Evolutionary conservation across 2,329 filamentous ascomycete genomes (phyloP), one percentile per base, ranked within the genome.

Genomic region (Fusarium algeriense): DNA sequence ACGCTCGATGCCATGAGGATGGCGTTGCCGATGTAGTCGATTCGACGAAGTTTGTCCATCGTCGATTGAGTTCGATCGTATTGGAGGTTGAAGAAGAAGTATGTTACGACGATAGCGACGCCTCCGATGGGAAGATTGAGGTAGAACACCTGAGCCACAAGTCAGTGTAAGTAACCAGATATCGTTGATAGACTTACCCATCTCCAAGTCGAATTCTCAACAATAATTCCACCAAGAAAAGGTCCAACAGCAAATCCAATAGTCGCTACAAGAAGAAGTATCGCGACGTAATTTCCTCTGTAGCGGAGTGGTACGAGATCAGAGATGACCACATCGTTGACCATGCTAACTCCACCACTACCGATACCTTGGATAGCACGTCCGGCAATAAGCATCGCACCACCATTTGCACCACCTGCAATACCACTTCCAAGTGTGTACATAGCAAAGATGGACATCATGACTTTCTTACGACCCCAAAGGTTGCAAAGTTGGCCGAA

Each of bases 361-460:
- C 77, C 77, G 7, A 77, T 52, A 3, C 87, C 87, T 60, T 89
- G 86, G 6, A 88, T 60, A 3, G 45, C 59, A 8, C 78, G 74
- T 3, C 78, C 79, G 6, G 80, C 80, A 10, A 90, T 85, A 3
- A 89, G 74, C 69, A 85, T 81, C 1, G 73, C 73, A 1, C 78
- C 80, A 5, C 71, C 81, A 1, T 76, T 79, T 0, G 86, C 82
- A 1, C 80, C 82, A 0, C 85, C 86, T 12, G 78, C 78, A 7
- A 88, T 79, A 0, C 80, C 83, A 60, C 86, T 88, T 0, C 88
- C 88, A 1, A 89, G 70, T 0, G 80, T 80, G 64, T 89, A 89
- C 3, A 87, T 65, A 14, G 76, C 78, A 3, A 88, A 81, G 5
- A 83, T 76, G 11, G 74, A 52, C 1, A 87, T 76, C 19, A 80